Base-by-base conservation (phyloP, 495 filamentous ascomycete species). In the Clavariopsis aquatica region DNA sequence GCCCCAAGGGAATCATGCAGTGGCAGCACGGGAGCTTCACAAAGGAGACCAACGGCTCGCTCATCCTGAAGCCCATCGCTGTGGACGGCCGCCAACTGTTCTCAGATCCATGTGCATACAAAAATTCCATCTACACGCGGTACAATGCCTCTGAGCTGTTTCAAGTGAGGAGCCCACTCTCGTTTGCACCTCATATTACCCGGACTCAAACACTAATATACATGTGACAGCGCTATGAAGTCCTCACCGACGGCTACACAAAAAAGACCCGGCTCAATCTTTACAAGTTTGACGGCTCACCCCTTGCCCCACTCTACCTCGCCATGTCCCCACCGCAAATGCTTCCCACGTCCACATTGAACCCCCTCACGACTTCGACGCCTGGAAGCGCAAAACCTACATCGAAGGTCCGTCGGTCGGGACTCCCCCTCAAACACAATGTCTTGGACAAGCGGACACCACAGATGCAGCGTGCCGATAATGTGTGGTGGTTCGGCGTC, bases 301-400 rank as follows among this genome's bases (percentile, higher is more conserved):
- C 87, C 26, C 78, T 90, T 76, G 83, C 89, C 52, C 88, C 89
- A 5, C 84, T 93, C 83, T 93, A 87, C 72, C 80, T 91, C 52
- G 84, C 81, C 69, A 86, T 84, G 69, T 80, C 73, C 10, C 86
- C 88, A 8, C 89, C 89, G 0, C 78, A 85, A 71, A 93, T 93
- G 88, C 83, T 92, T 8, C 89, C 89, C 2, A 90, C 89, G 2
- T 75, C 77, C 36, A 89, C 85, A 0, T 73, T 92, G 65, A 88
- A 89, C 70, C 85, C 87, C 1, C 79, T 78, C 20, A 53, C 64
- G 5, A 75, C 74, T 5, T 60, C 75, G 0, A 71, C 74, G 1
- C 69, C 76, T 17, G 68, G 75, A 17, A 76, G 73, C 19, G 69
- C 76, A 3, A 75, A 74, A 47, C 57, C 75, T 9, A 77, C 65